phyloP scores from a whole-genome alignment of 1,139 yeast genomes.

The Geotrichum carabidarum region DNA sequence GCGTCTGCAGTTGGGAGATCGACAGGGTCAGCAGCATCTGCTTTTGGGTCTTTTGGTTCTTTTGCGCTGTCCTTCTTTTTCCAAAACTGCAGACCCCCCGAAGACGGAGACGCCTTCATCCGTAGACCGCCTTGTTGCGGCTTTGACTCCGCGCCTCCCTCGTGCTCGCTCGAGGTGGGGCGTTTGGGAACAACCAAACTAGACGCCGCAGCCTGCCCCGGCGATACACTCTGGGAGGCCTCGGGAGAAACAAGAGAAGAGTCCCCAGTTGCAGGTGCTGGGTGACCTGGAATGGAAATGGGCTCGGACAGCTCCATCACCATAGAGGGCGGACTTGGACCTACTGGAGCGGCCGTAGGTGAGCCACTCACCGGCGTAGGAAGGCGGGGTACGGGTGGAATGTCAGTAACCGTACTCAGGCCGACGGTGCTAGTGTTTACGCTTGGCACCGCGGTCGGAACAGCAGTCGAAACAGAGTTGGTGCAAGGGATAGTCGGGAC shows the following conservation, averaged over 20 bases:
- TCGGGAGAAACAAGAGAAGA: too few species aligned
- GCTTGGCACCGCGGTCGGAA: background rate
- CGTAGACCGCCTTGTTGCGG: too few species aligned
- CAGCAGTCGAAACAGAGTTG: background rate
- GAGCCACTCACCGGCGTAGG: background rate
- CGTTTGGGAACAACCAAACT: too few species aligned
- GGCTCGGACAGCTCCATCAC: too few species aligned
- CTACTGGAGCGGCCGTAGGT: background rate
- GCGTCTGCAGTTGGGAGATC: background rate
- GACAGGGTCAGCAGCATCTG: background rate
- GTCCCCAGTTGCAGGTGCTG: too few species aligned
- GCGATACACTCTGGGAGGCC: too few species aligned
- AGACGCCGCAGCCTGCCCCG: too few species aligned
- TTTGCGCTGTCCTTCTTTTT: constrained; percentile 11
- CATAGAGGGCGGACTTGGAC: background rate
- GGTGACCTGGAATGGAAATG: too few species aligned
- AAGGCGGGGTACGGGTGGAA: background rate
- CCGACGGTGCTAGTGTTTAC: constrained; percentile 5
- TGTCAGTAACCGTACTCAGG: background rate
- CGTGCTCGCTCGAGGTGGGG: too few species aligned
- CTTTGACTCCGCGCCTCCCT: too few species aligned
- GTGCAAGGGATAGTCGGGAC: background rate
- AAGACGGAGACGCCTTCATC: background rate
- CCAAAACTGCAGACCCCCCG: constrained; percentile 11
- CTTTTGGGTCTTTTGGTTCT: background rate